Base-by-base conservation (phyloP, 257 asterid species). In the Coffea canephora region DNA sequence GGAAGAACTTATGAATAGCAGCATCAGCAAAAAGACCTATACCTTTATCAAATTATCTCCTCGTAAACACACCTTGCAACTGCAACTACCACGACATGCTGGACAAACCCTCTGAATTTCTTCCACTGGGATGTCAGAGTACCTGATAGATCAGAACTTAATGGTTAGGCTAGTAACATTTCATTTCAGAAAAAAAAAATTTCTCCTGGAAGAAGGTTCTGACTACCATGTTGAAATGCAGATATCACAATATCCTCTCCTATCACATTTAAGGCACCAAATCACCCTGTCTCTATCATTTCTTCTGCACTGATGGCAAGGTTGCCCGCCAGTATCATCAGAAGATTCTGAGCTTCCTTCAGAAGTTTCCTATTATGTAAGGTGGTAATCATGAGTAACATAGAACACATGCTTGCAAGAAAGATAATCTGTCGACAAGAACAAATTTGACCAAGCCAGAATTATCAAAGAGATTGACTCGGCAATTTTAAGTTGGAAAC, bases 31-130 rank as follows among this genome's bases (percentile, higher is more conserved):
- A 85, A 84, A 78, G 69, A 83, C 81, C 80, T 80, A 77, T 88
- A 94, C 99, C 88, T 94, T 94, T 77, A 96, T 85, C 80, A 96
- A 87, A 83, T 94, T 92, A 89, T 94, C 99, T 85, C 96, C 98
- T 62, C 97, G 93, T 88, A 90, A 86, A 82, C 99, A 96, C 78
- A 90, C 87, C 83, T 91, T 89, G 89, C 99, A 96, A 88, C 90
- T 89, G 89, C 99, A 96, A 75, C 86, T 89, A 83, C 98, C 96
- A 49, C 97, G 98, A 82, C 99, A 96, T 43, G 97, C 98, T 69
- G 99, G 99, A 86, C 99, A 96, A 83, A 79, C 87, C 84, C 88
- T 91, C 85, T 86, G 92, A 68, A 96, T 91, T 80, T 96, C 98
- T 86, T 90, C 90, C 71, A 80, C 73, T 19, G 95, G 84, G 81